Evolutionary conservation across 2,329 filamentous ascomycete species (phyloP), one percentile per base, ranked within the genome.

Genomic region (Pezicula neosporulosa): DNA sequence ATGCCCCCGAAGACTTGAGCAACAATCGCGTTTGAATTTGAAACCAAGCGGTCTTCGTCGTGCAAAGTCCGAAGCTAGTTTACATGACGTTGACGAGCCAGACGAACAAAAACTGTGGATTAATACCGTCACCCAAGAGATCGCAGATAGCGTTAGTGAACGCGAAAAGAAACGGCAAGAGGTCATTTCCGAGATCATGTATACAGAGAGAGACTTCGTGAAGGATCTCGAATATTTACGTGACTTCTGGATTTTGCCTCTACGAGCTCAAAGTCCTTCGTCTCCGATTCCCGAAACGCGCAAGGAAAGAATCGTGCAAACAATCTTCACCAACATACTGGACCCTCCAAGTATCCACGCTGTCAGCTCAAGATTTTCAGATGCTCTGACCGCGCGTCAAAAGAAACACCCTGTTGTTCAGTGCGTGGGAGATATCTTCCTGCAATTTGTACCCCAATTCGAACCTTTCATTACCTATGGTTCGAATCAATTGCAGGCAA

Each of bases 91-190:
- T 56, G 88, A 92, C 52, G 87, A 94, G 63, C 90, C 87, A 30
- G 91, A 97, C 65, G 92, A 97, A 68, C 94, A 97, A 74, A 97
- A 97, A 70, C 80, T 99, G 36, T 99, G 94, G 94, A 99, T 99
- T 71, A 97, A 97, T 69, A 96, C 92, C 13, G 94, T 99, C 35
- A 90, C 92, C 1, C 94, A 96, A 69, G 94, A 97, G 68, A 78
- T 99, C 51, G 91, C 92, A 1, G 92, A 97, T 61, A 89, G 86
- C 65, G 86, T 97, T 28, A 85, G 85, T 46, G 94, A 99, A 60
- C 83, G 82, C 59, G 94, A 99, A 70, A 95, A 96, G 83, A 97
- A 97, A 75, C 84, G 94, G 42, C 94, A 99, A 68, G 94, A 99
- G 67, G 89, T 99, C 61, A 97, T 99, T 54, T 97, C 93, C 6